Conservation (phyloP, 2,329 filamentous ascomycete species). For the Beauveria sp. region DNA sequence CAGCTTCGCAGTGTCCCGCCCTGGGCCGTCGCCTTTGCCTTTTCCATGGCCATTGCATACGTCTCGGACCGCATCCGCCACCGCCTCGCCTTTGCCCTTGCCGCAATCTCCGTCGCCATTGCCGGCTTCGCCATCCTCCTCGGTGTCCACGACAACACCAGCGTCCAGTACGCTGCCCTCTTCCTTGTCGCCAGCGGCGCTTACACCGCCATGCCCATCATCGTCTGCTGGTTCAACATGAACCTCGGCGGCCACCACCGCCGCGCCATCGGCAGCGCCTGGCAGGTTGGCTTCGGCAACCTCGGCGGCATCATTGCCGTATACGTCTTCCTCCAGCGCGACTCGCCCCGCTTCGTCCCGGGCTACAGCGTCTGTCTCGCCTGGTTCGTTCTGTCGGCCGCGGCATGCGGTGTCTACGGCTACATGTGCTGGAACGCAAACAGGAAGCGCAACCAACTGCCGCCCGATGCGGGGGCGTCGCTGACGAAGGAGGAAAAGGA, state of each 20-base stretch:
- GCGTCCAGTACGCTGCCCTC: slow-evolving; percentile 68
- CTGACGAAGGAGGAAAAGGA: slow-evolving; percentile 56
- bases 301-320: slow-evolving; percentile 73
- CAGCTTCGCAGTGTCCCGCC: slow-evolving; percentile 52
- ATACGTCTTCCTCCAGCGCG: slow-evolving; percentile 57
- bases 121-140: slow-evolving; percentile 70
- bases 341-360: slow-evolving; percentile 60
- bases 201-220: slow-evolving; percentile 84
- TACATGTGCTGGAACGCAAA: slow-evolving; percentile 54
- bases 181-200: slow-evolving; percentile 75
- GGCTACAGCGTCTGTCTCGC: slow-evolving; percentile 73
- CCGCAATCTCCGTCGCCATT: slow-evolving; percentile 63
- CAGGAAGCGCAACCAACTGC: slow-evolving; percentile 40
- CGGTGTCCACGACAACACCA: slow-evolving; percentile 56
- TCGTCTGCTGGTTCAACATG: slow-evolving; percentile 78
- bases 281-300: slow-evolving; percentile 74
- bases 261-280: slow-evolving; percentile 62
- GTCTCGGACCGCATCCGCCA: slow-evolving; percentile 65
- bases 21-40: slow-evolving; percentile 64
- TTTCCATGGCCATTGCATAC: slow-evolving; percentile 67
- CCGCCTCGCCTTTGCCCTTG: slow-evolving; percentile 66
- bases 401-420: slow-evolving; percentile 54
- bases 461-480: slow-evolving; percentile 24
- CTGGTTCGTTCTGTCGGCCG: slow-evolving; percentile 61
- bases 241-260: slow-evolving; percentile 68